Percentiles rank a stretch among this genome's conserved stretches.
Conservation (phyloP, 495 filamentous ascomycete species). For the Trichoderma parareesei region DNA sequence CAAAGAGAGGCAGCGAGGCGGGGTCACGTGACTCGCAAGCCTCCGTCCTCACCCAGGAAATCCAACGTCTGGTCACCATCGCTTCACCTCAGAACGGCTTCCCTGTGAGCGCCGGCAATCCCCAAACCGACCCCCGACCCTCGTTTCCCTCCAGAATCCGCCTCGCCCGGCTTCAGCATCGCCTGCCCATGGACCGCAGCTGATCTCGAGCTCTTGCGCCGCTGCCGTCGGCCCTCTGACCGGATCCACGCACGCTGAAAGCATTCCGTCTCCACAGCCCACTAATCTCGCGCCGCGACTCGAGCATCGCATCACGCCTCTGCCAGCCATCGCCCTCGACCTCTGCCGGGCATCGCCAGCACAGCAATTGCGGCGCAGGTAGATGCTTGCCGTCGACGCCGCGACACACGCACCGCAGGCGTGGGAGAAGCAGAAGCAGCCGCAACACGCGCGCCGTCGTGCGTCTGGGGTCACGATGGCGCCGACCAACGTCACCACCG, state of each 20-base stretch:
- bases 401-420: not conserved
- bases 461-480: slow-evolving; percentile 26
- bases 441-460: slow-evolving; percentile 4
- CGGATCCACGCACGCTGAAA: not conserved
- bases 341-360: not conserved
- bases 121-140: not conserved
- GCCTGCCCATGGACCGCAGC: not conserved
- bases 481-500: slow-evolving; percentile 33
- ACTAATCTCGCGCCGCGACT: slow-evolving; percentile 7
- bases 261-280: slow-evolving; percentile 7
- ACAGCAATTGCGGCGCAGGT: slow-evolving; percentile 4
- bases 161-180: not conserved
- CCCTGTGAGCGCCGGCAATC: not conserved
- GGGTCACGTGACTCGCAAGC: not conserved
- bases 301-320: not conserved
- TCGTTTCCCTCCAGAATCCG: not conserved
- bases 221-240: not conserved
- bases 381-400: not conserved
- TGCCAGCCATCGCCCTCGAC: not conserved
- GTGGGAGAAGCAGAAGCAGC: not conserved
- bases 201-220: not conserved
- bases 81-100: not conserved
- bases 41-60: not conserved
- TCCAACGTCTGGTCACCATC: not conserved
- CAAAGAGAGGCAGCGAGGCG: not conserved